Evolutionary conservation across 140 eudicot species (phyloP).

Genomic region (Senecio squalidus): DNA sequence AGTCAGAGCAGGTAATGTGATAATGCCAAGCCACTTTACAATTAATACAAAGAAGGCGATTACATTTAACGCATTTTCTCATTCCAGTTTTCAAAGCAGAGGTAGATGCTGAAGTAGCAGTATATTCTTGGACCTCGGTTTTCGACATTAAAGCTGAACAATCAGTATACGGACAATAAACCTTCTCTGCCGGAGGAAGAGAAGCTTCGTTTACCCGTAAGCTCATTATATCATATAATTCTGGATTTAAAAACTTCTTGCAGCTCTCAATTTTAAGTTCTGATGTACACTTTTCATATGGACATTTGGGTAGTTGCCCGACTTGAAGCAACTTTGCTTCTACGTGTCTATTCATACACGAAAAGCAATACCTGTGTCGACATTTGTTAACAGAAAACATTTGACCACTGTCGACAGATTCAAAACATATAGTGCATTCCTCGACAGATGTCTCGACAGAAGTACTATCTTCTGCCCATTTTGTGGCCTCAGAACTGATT

Average conservation of each 20-base stretch:
- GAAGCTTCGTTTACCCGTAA: slow-evolving; percentile 50
- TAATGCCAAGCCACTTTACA: slow-evolving; percentile 69
- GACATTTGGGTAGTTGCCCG: slow-evolving; percentile 57
- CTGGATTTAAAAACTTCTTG: slow-evolving; percentile 34
- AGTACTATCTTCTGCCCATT: slow-evolving; percentile 5
- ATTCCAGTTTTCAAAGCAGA: slow-evolving; percentile 9
- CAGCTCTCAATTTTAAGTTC: slow-evolving; percentile 34
- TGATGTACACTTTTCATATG: slow-evolving; percentile 43
- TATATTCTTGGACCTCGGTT: slow-evolving; percentile 27
- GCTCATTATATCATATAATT: slow-evolving; percentile 48
- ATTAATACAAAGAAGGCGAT: slow-evolving; percentile 40
- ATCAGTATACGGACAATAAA: slow-evolving; percentile 54
- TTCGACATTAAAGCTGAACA: slow-evolving; percentile 60
- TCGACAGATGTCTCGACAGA: slow-evolving; percentile 18
- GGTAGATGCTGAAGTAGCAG: background rate
- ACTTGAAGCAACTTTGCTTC: slow-evolving; percentile 39
- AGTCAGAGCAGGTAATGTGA: slow-evolving; percentile 31
- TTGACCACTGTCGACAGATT: slow-evolving; percentile 19
- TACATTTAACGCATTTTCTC: slow-evolving; percentile 37
- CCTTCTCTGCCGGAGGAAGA: slow-evolving; percentile 40
- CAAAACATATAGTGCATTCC: slow-evolving; percentile 47
- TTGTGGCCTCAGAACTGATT: slow-evolving; percentile 22
- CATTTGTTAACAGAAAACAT: slow-evolving; percentile 46
- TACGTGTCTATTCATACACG: slow-evolving; percentile 46
- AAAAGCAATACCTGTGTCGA: slow-evolving; percentile 45